Evolutionary conservation across 768 basidiomycete genomes (phyloP), one percentile per base, ranked within the genome.

Genomic region (Russula compacta): DNA sequence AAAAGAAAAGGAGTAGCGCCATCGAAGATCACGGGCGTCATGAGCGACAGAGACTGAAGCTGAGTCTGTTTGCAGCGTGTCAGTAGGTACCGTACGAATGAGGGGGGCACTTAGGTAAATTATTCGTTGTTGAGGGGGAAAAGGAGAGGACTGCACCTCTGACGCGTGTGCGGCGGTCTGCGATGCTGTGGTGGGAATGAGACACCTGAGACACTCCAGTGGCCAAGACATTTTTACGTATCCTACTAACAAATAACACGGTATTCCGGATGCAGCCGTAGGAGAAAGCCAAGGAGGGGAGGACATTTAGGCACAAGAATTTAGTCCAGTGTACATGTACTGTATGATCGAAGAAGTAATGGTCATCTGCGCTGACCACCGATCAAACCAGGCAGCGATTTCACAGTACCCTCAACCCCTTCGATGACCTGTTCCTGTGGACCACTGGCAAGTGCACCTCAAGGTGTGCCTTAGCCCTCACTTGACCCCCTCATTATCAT

Each of bases 401-500:
- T 55, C 14, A 29, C n/a, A 15, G 38, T 24, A 14, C n/a, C 15
- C 15, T 24, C 6, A 42, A 47, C n/a, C 36, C 7, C 49, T 52
- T 52, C 40, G 35, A 29, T 36, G 58, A 14, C 21, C 35, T 32
- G 49, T 61, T 46, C 55, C 60, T 39, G 50, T 52, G 55, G 59
- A 50, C 24, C 19, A n/a, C 39, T 35, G 24, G 24, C 24, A 29
- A 29, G 24, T 19, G 39, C 50, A 42, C 59, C 32, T 47, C 35
- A 14, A 4, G 17, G 11, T 36, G 40, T 36, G 42, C 43, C 44
- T 36, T 15, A n/a, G 21, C 17, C 42, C 39, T 55, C 21, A 42
- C 33, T 29, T 38, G 59, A 36, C 39, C n/a, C 15, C 40, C 6
- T 55, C 21, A 33, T 53, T 55, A 35, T 55, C n/a, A 24, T 55